Base-by-base conservation (phyloP, 2,329 filamentous ascomycete genomes). In the Emmonsiellopsis sp. region DNA sequence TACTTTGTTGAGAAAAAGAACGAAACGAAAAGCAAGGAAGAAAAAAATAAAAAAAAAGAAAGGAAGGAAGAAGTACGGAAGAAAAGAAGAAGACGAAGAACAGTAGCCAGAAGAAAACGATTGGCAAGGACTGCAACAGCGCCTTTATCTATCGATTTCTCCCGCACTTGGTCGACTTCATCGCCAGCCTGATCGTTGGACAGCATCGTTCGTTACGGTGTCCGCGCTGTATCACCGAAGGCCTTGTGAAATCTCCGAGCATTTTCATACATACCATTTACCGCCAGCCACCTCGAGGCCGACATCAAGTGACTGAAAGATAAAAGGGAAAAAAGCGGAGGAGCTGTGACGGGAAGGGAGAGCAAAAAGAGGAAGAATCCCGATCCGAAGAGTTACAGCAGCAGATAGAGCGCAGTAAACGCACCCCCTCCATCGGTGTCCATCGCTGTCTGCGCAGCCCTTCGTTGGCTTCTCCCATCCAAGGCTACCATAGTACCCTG, bases 11-110 rank as follows among this genome's bases (percentile, higher is more conserved):
- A 39, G 11, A 27, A 32, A 46, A 34, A 34, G 32, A 37, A 49
- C 9, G 8, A 11, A 40, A n/a, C 17, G 3, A 40, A 34, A 31
- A 34, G 49, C 55, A 55, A 51, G 52, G 54, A 51, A 56, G 33
- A 53, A 55, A 42, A 51, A 50, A 52, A 47, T 14, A 46, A 56
- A 40, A 49, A 55, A 56, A 52, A 49, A 53, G 37, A 33, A 34
- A 39, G 36, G 44, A 54, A 48, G 48, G 51, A 42, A 44, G 43
- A 44, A 57, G 45, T 45, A 43, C 47, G 42, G 43, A 55, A 51
- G 33, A 45, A 11, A 40, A 21, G 37, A 36, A 11, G 39, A 39
- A 48, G 44, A 40, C 11, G 14, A 14, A 11, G 14, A 14, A 40
- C 11, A 40, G 11, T 31, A 37, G 21, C 33, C 37, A 43, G 27